Percentiles rank a stretch among this genome's conserved stretches.
These are phyloP conservation scores for Teratosphaeriaceae sp. DNA, from an alignment of 2,329 filamentous ascomycete species.

Conservation along the genomic window DNA sequence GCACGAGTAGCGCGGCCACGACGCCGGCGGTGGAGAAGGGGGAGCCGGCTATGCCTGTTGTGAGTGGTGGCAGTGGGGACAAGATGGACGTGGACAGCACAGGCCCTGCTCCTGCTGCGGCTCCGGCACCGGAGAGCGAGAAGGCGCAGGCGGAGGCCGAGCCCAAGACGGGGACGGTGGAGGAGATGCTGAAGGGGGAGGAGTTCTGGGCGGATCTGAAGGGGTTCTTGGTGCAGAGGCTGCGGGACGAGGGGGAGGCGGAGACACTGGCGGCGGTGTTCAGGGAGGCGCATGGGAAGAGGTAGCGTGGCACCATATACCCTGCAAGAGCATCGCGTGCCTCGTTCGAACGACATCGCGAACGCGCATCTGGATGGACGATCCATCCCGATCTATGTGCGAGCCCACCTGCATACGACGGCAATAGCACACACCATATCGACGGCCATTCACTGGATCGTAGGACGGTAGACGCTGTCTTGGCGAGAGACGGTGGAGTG, in stretches of 20 bases:
- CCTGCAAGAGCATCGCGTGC: too few relatives aligned
- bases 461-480: too few relatives aligned
- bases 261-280: slow-evolving; percentile 62
- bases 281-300: slow-evolving; percentile 44
- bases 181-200: slow-evolving; percentile 57
- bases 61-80: slow-evolving; percentile 23
- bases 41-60: slow-evolving; percentile 23
- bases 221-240: slow-evolving; percentile 69
- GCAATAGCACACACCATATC: too few relatives aligned
- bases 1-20: slow-evolving; percentile 28
- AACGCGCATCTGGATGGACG: too few relatives aligned
- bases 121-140: slow-evolving; percentile 27
- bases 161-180: slow-evolving; percentile 22
- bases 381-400: too few relatives aligned
- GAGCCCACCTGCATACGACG: too few relatives aligned
- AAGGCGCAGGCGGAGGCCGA: slow-evolving; percentile 30
- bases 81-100: slow-evolving; percentile 28
- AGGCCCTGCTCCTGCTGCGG: slow-evolving; percentile 20
- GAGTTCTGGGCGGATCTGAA: slow-evolving; percentile 84
- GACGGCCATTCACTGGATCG: too few relatives aligned
- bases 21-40: slow-evolving; percentile 38
- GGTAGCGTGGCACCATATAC: too few relatives aligned
- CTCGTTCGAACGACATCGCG: too few relatives aligned
- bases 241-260: slow-evolving; percentile 63
- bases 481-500: too few relatives aligned